Base-by-base conservation (phyloP, 192 early-diverging fungal species). In the Allomyces macrogynus region DNA sequence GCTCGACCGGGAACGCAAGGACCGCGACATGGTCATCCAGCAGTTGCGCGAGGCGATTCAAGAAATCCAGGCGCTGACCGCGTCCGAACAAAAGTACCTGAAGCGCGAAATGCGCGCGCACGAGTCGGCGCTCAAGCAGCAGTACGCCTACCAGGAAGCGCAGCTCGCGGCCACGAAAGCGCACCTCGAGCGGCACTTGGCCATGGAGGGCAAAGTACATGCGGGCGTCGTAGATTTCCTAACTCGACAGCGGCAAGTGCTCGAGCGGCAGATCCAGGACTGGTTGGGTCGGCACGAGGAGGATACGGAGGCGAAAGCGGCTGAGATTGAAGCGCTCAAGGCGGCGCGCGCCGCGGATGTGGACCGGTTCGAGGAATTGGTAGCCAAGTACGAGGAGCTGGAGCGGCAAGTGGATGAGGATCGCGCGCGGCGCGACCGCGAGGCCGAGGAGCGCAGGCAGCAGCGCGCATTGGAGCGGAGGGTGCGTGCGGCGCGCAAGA, bases 1-100 rank as follows among this genome's bases (percentile, higher is more conserved):
- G 49, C 69, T 80, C 49, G 76, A 82, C 61, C 80, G 82, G 61
- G 81, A 83, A 71, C 69, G 73, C 10, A 69, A 70, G 64, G 81
- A 83, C 63, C 65, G 81, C 26, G 78, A 81, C 68, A 69, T 76
- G 68, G 81, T 83, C 26, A 83, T 83, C 49, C 80, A 80, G 68
- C 81, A 83, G 65, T 70, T 83, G 24, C 82, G 82, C 67, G 81
- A 83, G 69, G 82, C 81, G 18, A 83, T 82, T 63, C 81, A 83
- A 64, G 81, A 83, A 67, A 83, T 83, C 65, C 82, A 77, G 65
- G 67, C 74, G 9, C 73, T 83, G 32, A 83, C 81, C 3, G 72
- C 68, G 25, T 76, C 74, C 0, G 81, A 83, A 66, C 81, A 83
- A 69, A 78, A 78, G 64, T 83, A 83, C 70, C 76, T 83, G 67